Base-by-base conservation (phyloP, 2,329 filamentous ascomycete species). In the Claviceps fusiformis region DNA sequence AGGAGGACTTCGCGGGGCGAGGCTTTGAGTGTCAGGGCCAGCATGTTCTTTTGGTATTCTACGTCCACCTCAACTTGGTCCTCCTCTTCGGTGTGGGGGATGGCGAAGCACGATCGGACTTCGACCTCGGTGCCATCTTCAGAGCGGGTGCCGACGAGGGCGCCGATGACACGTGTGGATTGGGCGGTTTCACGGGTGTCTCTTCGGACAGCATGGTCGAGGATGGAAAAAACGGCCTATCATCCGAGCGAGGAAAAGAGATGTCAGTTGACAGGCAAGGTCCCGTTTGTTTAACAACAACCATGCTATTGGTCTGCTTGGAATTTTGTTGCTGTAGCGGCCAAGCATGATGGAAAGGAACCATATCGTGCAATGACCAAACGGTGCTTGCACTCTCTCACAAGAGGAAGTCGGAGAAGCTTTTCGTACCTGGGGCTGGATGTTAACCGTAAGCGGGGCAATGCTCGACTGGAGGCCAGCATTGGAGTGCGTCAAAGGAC, bases 21-120 rank as follows among this genome's bases (percentile, higher is more conserved):
- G 56, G 91, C 92, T 75, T 92, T 92, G 63, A 97, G 83, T 70
- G 95, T 92, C 64, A 98, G 78, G 57, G 88, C 86, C 56, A 97
- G 85, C 93, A 98, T 98, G 73, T 92, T 91, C 82, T 97, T 97
- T 76, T 98, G 93, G 75, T 97, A 98, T 74, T 98, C 93, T 80
- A 98, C 95, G 70, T 98, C 93, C 61, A 98, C 93, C 74, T 98
- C 93, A 66, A 98, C 93, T 74, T 98, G 93, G 73, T 98, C 93
- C 70, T 91, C 87, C 63, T 92, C 95, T 76, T 98, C 93, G 63
- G 92, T 97, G 77, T 98, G 93, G 62, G 92, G 91, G 67, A 98
- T 95, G 63, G 93, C 93, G 71, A 98, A 98, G 76, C 89, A 92
- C 68, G 89, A 95, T 68, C 89, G 85, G 67, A 98, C 93, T 73